phyloP scores from a whole-genome alignment of 352 stramenopile species.

The Pythium sukuiense region DNA sequence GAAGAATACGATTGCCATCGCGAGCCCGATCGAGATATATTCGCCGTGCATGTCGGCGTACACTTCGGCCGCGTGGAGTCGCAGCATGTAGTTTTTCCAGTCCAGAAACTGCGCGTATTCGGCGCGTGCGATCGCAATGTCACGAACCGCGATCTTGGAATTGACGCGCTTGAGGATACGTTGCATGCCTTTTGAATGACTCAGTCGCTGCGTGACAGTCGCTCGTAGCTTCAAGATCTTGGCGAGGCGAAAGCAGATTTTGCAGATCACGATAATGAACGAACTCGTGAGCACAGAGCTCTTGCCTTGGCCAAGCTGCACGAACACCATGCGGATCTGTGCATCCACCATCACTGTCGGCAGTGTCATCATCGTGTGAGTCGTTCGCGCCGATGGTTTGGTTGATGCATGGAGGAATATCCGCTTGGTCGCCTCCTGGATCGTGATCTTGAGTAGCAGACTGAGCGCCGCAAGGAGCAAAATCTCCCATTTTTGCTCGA shows the following conservation, averaged over 20 bases:
- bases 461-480: constrained; percentile 31
- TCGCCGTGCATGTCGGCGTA: constrained; percentile 49
- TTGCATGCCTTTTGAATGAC: constrained; percentile 30
- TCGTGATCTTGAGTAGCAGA: constrained; percentile 32
- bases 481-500: constrained; percentile 29
- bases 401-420: constrained; percentile 22
- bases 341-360: constrained; percentile 37
- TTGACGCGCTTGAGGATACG: constrained; percentile 37
- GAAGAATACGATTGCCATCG: constrained; percentile 29
- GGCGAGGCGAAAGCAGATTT: constrained; percentile 38
- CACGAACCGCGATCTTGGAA: constrained; percentile 27
- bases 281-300: constrained; percentile 14
- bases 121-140: constrained; percentile 26
- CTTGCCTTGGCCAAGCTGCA: constrained; percentile 25
- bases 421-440: constrained; percentile 34
- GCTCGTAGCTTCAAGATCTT: constrained; percentile 36
- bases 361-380: constrained; percentile 34
- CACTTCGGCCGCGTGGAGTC: constrained; percentile 40
- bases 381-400: constrained; percentile 25
- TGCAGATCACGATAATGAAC: constrained; percentile 31
- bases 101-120: constrained; percentile 42
- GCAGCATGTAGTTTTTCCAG: constrained; percentile 37
- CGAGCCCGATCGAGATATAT: constrained; percentile 44
- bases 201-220: constrained; percentile 25
- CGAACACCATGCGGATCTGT: constrained; percentile 38